These are phyloP conservation scores for Boletus tomentosulus DNA, from an alignment of 768 basidiomycete species.

Conservation along the genomic window DNA sequence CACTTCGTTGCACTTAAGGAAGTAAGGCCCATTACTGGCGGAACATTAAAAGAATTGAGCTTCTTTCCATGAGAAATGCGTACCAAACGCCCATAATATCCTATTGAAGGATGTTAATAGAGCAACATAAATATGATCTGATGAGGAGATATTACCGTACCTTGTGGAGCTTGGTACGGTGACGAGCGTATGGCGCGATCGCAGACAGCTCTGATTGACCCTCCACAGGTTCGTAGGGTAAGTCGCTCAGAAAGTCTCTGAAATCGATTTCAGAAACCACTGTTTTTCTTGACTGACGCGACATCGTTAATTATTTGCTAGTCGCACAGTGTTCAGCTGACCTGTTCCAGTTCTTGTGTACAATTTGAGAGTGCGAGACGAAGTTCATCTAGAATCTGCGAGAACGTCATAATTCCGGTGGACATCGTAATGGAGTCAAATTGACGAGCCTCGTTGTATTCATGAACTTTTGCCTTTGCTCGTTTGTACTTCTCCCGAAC, in stretches of 20 bases:
- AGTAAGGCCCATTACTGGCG: slow-evolving; percentile 10
- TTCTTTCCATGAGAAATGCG: neutral
- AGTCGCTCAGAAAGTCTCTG: slow-evolving; percentile 1
- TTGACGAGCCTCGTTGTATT: slow-evolving; percentile 19
- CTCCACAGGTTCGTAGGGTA: slow-evolving; percentile 10
- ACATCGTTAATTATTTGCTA: neutral
- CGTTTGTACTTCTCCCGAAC: slow-evolving; percentile 21
- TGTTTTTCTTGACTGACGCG: slow-evolving; percentile 10
- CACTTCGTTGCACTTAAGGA: slow-evolving; percentile 14
- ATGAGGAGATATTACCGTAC: slow-evolving; percentile 6
- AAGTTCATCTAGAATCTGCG: slow-evolving; percentile 19
- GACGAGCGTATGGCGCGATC: neutral
- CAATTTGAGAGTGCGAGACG: slow-evolving; percentile 14
- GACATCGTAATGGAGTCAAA: neutral
- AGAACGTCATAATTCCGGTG: neutral
- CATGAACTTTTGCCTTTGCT: slow-evolving; percentile 13
- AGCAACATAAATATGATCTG: neutral
- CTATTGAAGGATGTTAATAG: slow-evolving; percentile 2
- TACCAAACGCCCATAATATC: slow-evolving; percentile 6
- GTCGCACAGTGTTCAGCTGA: neutral
- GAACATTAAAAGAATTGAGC: neutral
- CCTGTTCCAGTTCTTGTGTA: slow-evolving; percentile 22
- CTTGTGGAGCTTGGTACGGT: slow-evolving; percentile 7
- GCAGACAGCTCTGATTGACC: slow-evolving; percentile 12
- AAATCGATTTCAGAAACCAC: slow-evolving; percentile 16